Percentiles rank a stretch among this genome's conserved stretches.
Conservation (phyloP, 176 grass and related monocot species). For the Luzula sylvatica region DNA sequence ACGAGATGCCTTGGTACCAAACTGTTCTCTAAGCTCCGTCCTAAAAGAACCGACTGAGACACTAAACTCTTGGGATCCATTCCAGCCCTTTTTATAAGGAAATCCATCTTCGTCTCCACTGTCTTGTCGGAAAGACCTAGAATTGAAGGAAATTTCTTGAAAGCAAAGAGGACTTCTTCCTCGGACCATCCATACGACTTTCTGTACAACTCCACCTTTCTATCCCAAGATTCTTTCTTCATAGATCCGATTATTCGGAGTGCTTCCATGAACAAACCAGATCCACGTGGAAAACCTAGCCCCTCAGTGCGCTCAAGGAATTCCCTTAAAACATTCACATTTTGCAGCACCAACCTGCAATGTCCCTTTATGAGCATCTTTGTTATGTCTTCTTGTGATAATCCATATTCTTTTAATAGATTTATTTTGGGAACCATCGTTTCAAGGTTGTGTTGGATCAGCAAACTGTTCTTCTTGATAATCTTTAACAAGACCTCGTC, state of each 20-base stretch:
- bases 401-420: not conserved
- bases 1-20: slow-evolving; percentile 2
- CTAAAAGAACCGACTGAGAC: not conserved
- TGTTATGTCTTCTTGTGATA: not conserved
- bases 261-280: not conserved
- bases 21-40: not conserved
- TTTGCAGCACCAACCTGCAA: not conserved
- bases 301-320: not conserved
- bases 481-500: slow-evolving; percentile 6
- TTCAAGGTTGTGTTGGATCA: not conserved
- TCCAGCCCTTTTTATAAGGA: not conserved
- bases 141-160: not conserved
- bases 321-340: not conserved
- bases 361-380: not conserved
- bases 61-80: not conserved
- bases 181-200: no score
- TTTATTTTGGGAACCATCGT: not conserved
- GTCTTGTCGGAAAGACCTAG: not conserved
- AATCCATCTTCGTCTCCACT: not conserved
- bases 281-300: not conserved
- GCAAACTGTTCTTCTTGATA: not conserved
- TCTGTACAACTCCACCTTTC: not conserved
- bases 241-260: not conserved
- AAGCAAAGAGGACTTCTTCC: not conserved
- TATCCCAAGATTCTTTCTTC: not conserved